Percentiles rank a stretch among this genome's conserved stretches.
Conservation (phyloP, 2,329 filamentous ascomycete genomes). For the Trichoderma harzianum region DNA sequence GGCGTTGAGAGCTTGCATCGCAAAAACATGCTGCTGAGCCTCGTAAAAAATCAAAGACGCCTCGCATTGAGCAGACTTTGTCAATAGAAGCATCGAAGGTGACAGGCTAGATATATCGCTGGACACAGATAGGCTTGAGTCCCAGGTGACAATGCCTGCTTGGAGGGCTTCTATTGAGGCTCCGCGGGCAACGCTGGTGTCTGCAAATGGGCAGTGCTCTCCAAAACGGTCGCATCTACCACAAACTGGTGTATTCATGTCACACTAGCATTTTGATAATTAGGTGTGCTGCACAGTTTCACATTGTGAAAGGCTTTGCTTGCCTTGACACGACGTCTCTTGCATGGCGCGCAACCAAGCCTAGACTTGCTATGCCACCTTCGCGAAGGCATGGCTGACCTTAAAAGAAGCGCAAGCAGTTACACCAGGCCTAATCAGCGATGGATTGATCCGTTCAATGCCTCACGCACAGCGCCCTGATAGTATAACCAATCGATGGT, state of each 20-base stretch:
- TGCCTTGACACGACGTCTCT: neutral
- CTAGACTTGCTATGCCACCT: neutral
- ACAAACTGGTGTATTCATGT: neutral
- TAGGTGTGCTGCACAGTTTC: neutral
- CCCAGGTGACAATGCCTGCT: neutral
- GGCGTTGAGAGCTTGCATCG: neutral
- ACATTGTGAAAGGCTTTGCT: neutral
- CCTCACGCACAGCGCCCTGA: neutral
- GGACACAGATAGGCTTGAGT: neutral
- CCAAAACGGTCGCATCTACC: neutral
- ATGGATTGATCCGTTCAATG: neutral
- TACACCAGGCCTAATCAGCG: neutral
- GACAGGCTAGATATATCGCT: neutral
- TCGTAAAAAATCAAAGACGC: neutral
- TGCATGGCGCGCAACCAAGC: neutral
- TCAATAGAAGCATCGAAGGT: neutral
- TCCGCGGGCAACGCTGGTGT: neutral
- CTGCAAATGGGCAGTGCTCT: neutral
- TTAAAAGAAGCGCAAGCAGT: neutral
- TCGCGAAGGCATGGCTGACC: neutral
- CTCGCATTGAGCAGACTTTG: neutral
- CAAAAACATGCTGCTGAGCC: neutral
- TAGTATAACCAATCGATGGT: neutral
- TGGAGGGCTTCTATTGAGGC: neutral
- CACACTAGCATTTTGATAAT: neutral